Evolutionary conservation across 1,284 basidiomycete species (phyloP).

Genomic region (Heterobasidion occidentale): DNA sequence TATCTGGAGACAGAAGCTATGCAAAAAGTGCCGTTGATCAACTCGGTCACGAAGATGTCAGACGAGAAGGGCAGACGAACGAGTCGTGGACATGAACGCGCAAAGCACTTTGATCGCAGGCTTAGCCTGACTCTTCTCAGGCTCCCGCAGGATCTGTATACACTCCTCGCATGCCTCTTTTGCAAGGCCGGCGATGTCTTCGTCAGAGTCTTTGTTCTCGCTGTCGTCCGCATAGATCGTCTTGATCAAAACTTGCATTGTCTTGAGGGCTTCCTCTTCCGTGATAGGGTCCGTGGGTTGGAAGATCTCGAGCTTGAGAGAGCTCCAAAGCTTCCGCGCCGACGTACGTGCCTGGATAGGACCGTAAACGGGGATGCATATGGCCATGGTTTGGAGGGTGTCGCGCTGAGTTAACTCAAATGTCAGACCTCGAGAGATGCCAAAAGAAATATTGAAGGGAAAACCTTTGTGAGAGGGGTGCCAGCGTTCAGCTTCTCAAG

Average conservation of each 20-base stretch:
- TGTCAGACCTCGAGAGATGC: background rate
- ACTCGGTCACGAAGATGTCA: conserved; percentile 1
- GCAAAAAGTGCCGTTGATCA: conserved; percentile 6
- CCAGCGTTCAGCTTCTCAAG: conserved; percentile 89
- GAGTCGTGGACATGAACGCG: conserved; percentile 66
- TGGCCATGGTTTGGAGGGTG: conserved; percentile 66
- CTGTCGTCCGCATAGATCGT: conserved; percentile 54
- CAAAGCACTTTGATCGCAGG: conserved; percentile 79
- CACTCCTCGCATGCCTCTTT: conserved; percentile 76
- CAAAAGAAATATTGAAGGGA: background rate
- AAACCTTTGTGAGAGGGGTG: conserved; percentile 79
- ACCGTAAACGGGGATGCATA: conserved; percentile 82
- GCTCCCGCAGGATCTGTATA: conserved; percentile 71
- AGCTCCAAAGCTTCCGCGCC: conserved; percentile 79
- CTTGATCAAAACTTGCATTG: conserved; percentile 63
- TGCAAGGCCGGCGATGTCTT: conserved; percentile 52
- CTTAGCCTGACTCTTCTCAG: conserved; percentile 86
- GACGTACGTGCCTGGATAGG: conserved; percentile 48
- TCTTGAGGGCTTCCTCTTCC: conserved; percentile 64
- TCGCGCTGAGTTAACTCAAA: conserved; percentile 52
- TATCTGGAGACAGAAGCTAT: conserved; percentile 69
- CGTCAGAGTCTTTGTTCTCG: conserved; percentile 22
- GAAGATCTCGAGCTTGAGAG: conserved; percentile 88
- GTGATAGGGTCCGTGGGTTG: conserved; percentile 78
- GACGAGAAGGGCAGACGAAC: conserved; percentile 35